A percentile compares a stretch with the other conserved stretches of the same genome.
phyloP scores from a whole-genome alignment of 2,329 filamentous ascomycete genomes.

The Colletotrichum musicola region DNA sequence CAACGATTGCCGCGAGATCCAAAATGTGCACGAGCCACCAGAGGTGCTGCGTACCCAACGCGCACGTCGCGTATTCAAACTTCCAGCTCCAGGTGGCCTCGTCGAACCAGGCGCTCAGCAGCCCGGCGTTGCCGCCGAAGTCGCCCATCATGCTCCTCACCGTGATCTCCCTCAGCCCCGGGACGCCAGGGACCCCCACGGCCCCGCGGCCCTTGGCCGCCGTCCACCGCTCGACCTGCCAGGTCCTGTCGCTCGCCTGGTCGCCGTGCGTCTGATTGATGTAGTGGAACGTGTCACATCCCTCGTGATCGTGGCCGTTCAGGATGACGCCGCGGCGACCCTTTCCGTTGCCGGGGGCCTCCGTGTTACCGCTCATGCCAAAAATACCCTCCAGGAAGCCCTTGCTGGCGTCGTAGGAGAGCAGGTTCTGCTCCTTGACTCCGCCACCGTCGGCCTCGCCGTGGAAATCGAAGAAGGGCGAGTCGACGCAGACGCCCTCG shows the following conservation, averaged over 20 bases:
- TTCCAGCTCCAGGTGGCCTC: conserved; percentile 78
- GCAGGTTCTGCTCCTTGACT: conserved; percentile 90
- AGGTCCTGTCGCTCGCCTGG: conserved; percentile 55
- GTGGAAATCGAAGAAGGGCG: conserved; percentile 86
- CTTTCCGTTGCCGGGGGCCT: conserved; percentile 69
- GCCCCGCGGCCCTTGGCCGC: conserved; percentile 58
- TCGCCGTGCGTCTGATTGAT: conserved; percentile 71
- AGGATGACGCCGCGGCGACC: conserved; percentile 84
- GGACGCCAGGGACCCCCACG: conserved; percentile 57
- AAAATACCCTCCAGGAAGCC: conserved; percentile 88
- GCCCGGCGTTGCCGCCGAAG: conserved; percentile 90
- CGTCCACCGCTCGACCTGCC: conserved; percentile 64
- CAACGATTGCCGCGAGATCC: conserved; percentile 64
- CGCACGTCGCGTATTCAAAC: conserved; percentile 83
- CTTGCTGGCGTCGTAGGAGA: conserved; percentile 78
- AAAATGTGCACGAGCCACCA: conserved; percentile 94
- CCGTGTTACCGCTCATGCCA: conserved; percentile 75
- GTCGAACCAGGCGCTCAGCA: conserved; percentile 93
- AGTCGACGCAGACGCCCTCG: conserved; percentile 84
- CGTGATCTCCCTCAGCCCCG: conserved; percentile 87
- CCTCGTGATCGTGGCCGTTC: conserved; percentile 95
- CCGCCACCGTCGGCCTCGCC: conserved; percentile 72
- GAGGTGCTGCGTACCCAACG: conserved; percentile 86
- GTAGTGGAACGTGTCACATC: conserved; percentile 91
- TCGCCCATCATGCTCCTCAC: conserved; percentile 99